Conservation (phyloP, 1,284 basidiomycete genomes). For the Cutaneotrichosporon cutaneum region DNA sequence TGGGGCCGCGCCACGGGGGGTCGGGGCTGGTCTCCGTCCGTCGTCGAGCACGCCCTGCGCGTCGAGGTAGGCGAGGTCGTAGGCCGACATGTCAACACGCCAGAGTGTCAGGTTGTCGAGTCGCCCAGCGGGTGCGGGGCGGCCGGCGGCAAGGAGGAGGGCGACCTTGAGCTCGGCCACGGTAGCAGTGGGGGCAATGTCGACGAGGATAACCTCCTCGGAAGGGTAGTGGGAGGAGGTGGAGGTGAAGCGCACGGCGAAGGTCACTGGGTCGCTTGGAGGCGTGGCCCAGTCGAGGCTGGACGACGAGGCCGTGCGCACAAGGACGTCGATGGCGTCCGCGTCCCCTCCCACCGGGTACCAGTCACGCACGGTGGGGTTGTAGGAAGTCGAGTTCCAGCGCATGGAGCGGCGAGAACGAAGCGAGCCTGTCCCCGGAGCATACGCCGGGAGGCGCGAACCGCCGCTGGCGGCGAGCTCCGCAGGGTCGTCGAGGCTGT, state of each 20-base stretch:
- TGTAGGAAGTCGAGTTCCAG: neutral
- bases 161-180: constrained; percentile 43
- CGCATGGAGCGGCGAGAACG: constrained; percentile 8
- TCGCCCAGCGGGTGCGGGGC: constrained; percentile 16
- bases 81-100: constrained; percentile 47
- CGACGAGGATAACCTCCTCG: constrained; percentile 28
- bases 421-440: constrained; percentile 12
- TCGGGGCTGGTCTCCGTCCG: constrained; percentile 37
- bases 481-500: constrained; percentile 44
- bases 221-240: constrained; percentile 12
- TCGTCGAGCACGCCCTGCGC: constrained; percentile 38
- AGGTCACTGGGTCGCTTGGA: constrained; percentile 11
- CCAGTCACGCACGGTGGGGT: constrained; percentile 26
- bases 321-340: constrained; percentile 32
- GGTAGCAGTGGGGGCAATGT: constrained; percentile 33
- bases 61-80: constrained; percentile 46
- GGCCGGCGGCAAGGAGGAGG: constrained; percentile 36
- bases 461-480: constrained; percentile 33
- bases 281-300: constrained; percentile 16
- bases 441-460: constrained; percentile 6
- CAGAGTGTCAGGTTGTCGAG: constrained; percentile 39
- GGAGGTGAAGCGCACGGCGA: constrained; percentile 14
- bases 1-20: constrained; percentile 40
- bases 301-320: constrained; percentile 26
- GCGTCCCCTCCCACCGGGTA: constrained; percentile 15